Base-by-base conservation (phyloP, 257 asterid genomes). In the Lithospermum erythrorhizon region DNA sequence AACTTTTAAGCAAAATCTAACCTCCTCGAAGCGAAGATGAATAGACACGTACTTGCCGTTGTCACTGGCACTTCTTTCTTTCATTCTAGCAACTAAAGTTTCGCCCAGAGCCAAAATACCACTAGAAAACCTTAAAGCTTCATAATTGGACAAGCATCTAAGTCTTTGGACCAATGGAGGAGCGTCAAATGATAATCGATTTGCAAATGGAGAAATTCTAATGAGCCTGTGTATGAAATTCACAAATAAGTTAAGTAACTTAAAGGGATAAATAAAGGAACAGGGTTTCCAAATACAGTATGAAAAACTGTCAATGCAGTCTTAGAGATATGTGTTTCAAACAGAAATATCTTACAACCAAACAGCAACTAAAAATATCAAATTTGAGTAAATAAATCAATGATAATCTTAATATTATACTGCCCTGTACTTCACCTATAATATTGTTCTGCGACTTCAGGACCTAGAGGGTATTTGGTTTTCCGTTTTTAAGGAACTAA, bases 21-120 rank as follows among this genome's bases (percentile, higher is more conserved):
- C 99, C 99, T 93, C 99, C 82, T 93, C 99, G 68, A 84, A 93
- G 66, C 99, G 99, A 75, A 93, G 99, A 75, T 93, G 99, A 72
- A 93, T 95, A 29, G 99, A 93, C 37, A 93, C 77, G 56, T 93
- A 93, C 65, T 89, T 93, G 66, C 96, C 99, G 65, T 90, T 80
- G 72, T 80, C 78, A 71, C 74, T 89, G 71, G 79, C 87, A 82
- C 99, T 93, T 32, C 67, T 82, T 60, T 82, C 83, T 79, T 79
- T 87, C 99, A 93, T 93, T 79, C 95, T 85, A 58, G 80, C 76
- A 67, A 87, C 97, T 80, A 93, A 73, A 45, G 72, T 57, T 77
- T 84, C 85, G 59, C 82, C 91, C 76, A 93, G 68, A 67, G 79
- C 72, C 70, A 79, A 79, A 73, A 93, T 82, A 53, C 89, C 82